Conservation (phyloP, 179 eudicot species). For the Gypsophila paniculata region DNA sequence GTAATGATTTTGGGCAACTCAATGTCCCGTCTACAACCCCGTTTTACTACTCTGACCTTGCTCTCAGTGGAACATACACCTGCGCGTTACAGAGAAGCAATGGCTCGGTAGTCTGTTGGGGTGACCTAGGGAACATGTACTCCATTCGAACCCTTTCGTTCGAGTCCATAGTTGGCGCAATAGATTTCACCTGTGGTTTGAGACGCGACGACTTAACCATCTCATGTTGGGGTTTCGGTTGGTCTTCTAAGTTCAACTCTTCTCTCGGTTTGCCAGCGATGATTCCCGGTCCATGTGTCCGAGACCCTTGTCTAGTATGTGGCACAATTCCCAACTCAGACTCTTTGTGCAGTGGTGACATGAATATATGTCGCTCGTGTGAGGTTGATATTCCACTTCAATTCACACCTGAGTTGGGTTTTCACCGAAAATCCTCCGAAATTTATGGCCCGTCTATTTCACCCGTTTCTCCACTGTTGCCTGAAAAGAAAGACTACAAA, state of each 20-base stretch:
- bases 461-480: conserved; percentile 11
- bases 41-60: conserved; percentile 38
- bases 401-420: conserved; percentile 1
- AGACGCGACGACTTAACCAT: conserved; percentile 32
- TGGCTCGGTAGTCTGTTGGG: conserved; percentile 53
- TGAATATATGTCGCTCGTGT: conserved; percentile 37
- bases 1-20: conserved; percentile 38
- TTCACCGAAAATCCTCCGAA: conserved; percentile 10
- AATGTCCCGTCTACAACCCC: conserved; percentile 31
- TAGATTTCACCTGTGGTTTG: conserved; percentile 51
- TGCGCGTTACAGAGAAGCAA: conserved; percentile 42
- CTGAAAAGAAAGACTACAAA: conserved; percentile 16
- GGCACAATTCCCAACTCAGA: conserved; percentile 33
- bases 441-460: conserved; percentile 15
- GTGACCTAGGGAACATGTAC: conserved; percentile 27
- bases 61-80: conserved; percentile 39
- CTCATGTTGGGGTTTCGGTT: conserved; percentile 49
- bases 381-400: conserved; percentile 29
- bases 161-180: conserved; percentile 41
- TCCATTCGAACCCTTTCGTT: conserved; percentile 28
- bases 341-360: conserved; percentile 31
- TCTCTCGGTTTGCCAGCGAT: conserved; percentile 30
- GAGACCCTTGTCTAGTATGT: conserved; percentile 34
- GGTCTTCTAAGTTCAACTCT: conserved; percentile 30
- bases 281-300: conserved; percentile 46